Evolutionary conservation across 306 rosid species (phyloP), one percentile per base, ranked within the genome.

Genomic region (Biancaea sappan): DNA sequence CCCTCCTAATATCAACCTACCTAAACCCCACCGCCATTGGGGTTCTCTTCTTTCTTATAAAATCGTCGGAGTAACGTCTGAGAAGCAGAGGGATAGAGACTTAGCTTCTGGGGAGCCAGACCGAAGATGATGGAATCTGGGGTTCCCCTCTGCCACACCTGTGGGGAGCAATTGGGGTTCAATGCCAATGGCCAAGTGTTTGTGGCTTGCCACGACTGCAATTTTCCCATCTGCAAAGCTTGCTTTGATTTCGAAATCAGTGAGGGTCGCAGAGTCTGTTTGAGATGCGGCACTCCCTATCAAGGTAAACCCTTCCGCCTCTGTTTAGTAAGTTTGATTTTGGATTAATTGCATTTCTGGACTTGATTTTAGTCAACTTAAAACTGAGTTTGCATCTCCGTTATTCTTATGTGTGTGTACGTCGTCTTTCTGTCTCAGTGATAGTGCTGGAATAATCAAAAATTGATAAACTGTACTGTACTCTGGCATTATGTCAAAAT

Each of bases 161-260:
- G 99, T 41, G 97, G 99, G 71, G 97, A 89, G 50, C 88, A 82
- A 73, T 85, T 93, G 7, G 96, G 92, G 18, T 4, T 79, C 77
- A 88, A 88, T 78, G 89, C 86, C 72, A 89, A 86, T 81, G 96
- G 92, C 4, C 92, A 94, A 60, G 80, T 82, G 56, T 92, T 94
- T 69, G 89, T 92, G 81, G 96, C 91, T 38, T 94, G 99, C 73
- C 96, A 90, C 53, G 92, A 82, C 21, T 94, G 99, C 64, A 83
- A 78, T 69, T 90, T 85, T 74, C 96, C 95, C 13, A 79, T 94
- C 71, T 94, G 99, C 78, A 94, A 83, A 79, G 78, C 94, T 73
- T 94, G 99, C 38, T 79, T 92, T 65, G 84, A 85, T 63, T 80
- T 65, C 50, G 99, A 90, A 80, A 50, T 83, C 82, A 90, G 77